Conservation (phyloP, 148 eudicot genomes). For the Persicaria maculosa region DNA sequence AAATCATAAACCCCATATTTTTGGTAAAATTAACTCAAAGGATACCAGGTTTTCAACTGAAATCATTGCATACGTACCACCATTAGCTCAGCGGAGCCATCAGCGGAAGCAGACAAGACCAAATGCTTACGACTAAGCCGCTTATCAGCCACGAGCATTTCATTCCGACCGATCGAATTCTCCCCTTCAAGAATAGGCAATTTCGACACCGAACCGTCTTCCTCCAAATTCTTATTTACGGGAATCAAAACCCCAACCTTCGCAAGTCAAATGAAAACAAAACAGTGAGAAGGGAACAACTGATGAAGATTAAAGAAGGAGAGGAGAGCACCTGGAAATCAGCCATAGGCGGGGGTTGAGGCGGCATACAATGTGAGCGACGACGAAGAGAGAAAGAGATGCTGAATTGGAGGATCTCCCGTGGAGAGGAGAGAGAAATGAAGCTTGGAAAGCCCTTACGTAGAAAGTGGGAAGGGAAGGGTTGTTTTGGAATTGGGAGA, state of each 20-base stretch:
- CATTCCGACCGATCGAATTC: constrained; percentile 59
- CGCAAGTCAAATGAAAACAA: neutral
- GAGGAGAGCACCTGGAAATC: constrained; percentile 5
- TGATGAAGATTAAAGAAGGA: neutral
- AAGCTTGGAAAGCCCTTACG: neutral
- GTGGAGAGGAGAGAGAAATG: neutral
- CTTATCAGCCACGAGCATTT: constrained; percentile 51
- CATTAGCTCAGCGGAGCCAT: constrained; percentile 40
- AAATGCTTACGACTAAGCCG: constrained; percentile 88
- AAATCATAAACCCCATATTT: neutral
- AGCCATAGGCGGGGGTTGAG: neutral
- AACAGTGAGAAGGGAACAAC: neutral
- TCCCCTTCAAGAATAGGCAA: constrained; percentile 45
- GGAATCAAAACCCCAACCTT: constrained; percentile 72
- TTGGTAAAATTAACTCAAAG: neutral
- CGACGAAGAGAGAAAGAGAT: neutral
- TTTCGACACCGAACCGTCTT: constrained; percentile 41
- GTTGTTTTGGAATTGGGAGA: no score
- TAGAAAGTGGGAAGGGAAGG: no score
- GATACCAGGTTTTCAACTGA: neutral
- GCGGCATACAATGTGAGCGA: neutral
- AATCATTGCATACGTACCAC: constrained; percentile 35
- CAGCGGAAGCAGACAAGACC: constrained; percentile 26
- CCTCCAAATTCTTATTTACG: constrained; percentile 36
- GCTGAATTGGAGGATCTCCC: neutral